Evolutionary conservation across 805 yeast species (phyloP).

Genomic region (Yueomyces sinensis): DNA sequence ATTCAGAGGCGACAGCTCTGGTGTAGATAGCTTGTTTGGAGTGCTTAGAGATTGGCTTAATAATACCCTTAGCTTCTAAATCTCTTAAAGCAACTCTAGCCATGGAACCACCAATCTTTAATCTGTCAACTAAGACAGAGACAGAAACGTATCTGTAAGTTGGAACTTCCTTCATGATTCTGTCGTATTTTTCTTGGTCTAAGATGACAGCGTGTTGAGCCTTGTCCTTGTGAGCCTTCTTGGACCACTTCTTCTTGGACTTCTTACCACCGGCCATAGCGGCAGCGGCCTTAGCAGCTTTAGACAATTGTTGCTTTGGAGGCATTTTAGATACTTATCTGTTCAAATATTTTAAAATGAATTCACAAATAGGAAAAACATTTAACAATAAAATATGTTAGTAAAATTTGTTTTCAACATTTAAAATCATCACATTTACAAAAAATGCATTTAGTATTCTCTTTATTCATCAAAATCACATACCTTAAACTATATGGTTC

Average conservation of each 20-base stretch:
- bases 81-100: conserved; percentile 98
- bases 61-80: conserved; percentile 88
- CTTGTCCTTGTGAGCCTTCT: conserved; percentile 99
- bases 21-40: conserved; percentile 95
- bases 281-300: conserved; percentile 99
- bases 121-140: conserved; percentile 96
- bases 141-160: conserved; percentile 97
- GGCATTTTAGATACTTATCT: conserved; percentile 53
- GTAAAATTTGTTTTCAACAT: not conserved
- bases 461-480: not conserved
- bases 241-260: conserved; percentile 99
- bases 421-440: too few relatives aligned
- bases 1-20: conserved; percentile 57
- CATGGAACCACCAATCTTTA: conserved; percentile 97
- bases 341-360: too few relatives aligned
- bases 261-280: conserved; percentile 99
- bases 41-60: conserved; percentile 89
- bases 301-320: conserved; percentile 97
- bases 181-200: conserved; percentile 98
- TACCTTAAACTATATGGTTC: not conserved
- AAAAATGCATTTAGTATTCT: too few relatives aligned
- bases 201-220: conserved; percentile 95
- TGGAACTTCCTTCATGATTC: conserved; percentile 98
- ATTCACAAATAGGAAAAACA: too few relatives aligned
- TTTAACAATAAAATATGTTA: not conserved